These are phyloP conservation scores for Ceratocystiopsis brevicomis DNA, from an alignment of 2,329 filamentous ascomycete species.

Conservation along the genomic window DNA sequence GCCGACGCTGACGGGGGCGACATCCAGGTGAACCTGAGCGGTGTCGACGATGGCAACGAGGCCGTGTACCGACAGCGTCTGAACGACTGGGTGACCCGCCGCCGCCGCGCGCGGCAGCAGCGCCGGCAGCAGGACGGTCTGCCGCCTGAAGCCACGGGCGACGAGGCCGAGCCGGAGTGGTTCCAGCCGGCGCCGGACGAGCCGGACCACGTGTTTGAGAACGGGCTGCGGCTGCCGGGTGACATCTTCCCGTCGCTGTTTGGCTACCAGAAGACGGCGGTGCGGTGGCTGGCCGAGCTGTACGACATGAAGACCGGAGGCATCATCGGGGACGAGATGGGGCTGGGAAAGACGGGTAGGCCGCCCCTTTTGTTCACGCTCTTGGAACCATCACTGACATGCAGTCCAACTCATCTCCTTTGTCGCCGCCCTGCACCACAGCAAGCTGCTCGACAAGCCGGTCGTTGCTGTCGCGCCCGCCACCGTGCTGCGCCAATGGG, in stretches of 20 bases:
- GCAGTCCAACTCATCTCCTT: conserved; percentile 48
- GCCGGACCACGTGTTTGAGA: conserved; percentile 55
- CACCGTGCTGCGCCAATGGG: conserved; percentile 92
- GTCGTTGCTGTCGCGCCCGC: conserved; percentile 85
- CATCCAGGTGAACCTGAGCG: conserved; percentile 27
- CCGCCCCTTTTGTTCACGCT: too few species aligned
- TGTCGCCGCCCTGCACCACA: conserved; percentile 80
- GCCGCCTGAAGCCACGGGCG: conserved; percentile 22
- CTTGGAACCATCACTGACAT: too few species aligned
- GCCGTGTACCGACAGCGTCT: conserved; percentile 58
- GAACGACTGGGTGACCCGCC: conserved; percentile 48
- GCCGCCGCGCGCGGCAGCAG: conserved; percentile 21
- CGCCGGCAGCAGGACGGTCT: conserved; percentile 17
- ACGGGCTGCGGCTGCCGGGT: conserved; percentile 64
- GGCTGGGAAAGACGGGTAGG: conserved; percentile 67
- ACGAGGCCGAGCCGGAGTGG: conserved; percentile 43
- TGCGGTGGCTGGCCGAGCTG: conserved; percentile 89
- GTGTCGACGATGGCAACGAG: conserved; percentile 80
- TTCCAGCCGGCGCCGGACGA: conserved; percentile 70
- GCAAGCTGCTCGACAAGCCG: conserved; percentile 63
- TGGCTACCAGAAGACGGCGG: conserved; percentile 91
- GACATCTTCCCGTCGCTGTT: conserved; percentile 88
- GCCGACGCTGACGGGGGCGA: conserved; percentile 7
- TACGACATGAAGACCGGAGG: conserved; percentile 80
- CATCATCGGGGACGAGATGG: conserved; percentile 96